Evolutionary conservation across 257 asterid genomes (phyloP).

Genomic region (Nicotiana undulata): DNA sequence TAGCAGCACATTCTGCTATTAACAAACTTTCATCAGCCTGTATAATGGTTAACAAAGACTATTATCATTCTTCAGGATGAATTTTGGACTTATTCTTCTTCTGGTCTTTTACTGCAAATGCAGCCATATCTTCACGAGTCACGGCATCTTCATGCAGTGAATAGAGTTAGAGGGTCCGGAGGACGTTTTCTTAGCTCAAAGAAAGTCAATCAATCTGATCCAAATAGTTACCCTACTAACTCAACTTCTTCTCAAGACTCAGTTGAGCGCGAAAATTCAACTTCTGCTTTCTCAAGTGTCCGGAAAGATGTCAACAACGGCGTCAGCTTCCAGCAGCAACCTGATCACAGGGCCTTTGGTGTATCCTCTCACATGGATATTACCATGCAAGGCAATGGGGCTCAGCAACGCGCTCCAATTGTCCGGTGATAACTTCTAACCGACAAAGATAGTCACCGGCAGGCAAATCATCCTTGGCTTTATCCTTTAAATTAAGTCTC

Average conservation of each 20-base stretch:
- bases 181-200: conserved; percentile 90
- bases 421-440: conserved; percentile 43
- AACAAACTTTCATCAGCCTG: background rate
- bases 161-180: conserved; percentile 83
- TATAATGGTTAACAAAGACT: no score
- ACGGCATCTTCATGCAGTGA: conserved; percentile 86
- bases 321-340: conserved; percentile 21
- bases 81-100: background rate
- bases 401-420: conserved; percentile 44
- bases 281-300: conserved; percentile 11
- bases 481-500: conserved; percentile 19
- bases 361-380: conserved; percentile 26
- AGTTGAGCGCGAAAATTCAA: conserved; percentile 17
- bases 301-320: conserved; percentile 11
- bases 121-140: conserved; percentile 99
- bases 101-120: background rate
- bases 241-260: conserved; percentile 17
- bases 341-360: conserved; percentile 24
- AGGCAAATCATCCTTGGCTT: conserved; percentile 99
- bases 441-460: conserved; percentile 16
- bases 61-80: background rate
- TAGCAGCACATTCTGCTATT: background rate
- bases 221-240: conserved; percentile 16
- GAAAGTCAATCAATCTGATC: conserved; percentile 36
- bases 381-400: conserved; percentile 37